phyloP scores from a whole-genome alignment of 305 asterid species.

The Rubia peregrina region DNA sequence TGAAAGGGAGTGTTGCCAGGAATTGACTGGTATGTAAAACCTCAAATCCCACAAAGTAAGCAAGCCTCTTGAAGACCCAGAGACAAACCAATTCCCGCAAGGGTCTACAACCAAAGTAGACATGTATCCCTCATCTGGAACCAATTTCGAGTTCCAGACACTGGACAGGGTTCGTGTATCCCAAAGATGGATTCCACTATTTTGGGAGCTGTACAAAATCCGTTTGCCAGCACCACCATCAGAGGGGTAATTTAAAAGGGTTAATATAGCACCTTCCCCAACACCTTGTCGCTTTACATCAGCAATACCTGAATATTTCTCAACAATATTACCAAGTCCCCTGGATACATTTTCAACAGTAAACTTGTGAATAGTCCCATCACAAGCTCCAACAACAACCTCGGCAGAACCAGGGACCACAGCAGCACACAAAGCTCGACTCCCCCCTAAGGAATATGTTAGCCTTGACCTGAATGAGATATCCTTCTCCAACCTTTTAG shows the following conservation, averaged over 20 bases:
- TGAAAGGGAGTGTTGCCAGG: slow-evolving; percentile 82
- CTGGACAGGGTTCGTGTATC: slow-evolving; percentile 69
- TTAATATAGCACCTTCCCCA: slow-evolving; percentile 82
- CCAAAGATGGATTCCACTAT: slow-evolving; percentile 88
- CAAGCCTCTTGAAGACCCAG: slow-evolving; percentile 96
- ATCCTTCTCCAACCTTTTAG: slow-evolving; percentile 96
- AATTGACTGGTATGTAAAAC: slow-evolving; percentile 91
- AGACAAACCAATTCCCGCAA: slow-evolving; percentile 96
- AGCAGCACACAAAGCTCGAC: slow-evolving; percentile 80
- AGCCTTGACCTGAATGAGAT: slow-evolving; percentile 93
- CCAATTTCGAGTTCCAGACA: slow-evolving; percentile 77
- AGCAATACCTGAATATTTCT: slow-evolving; percentile 89
- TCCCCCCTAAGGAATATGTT: slow-evolving; percentile 81
- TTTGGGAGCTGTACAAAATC: slow-evolving; percentile 80
- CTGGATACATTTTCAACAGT: slow-evolving; percentile 86
- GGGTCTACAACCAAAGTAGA: slow-evolving; percentile 89
- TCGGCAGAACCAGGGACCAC: slow-evolving; percentile 84
- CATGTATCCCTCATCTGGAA: slow-evolving; percentile 82
- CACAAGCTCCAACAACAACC: slow-evolving; percentile 90
- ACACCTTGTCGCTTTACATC: slow-evolving; percentile 58
- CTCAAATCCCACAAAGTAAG: slow-evolving; percentile 98
- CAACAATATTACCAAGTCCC: slow-evolving; percentile 93
- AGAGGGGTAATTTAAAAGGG: slow-evolving; percentile 77
- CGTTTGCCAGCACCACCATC: slow-evolving; percentile 63
- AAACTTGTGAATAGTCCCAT: slow-evolving; percentile 80